phyloP scores from a whole-genome alignment of 441 rosid genomes.

The Adansonia rubrostipa region DNA sequence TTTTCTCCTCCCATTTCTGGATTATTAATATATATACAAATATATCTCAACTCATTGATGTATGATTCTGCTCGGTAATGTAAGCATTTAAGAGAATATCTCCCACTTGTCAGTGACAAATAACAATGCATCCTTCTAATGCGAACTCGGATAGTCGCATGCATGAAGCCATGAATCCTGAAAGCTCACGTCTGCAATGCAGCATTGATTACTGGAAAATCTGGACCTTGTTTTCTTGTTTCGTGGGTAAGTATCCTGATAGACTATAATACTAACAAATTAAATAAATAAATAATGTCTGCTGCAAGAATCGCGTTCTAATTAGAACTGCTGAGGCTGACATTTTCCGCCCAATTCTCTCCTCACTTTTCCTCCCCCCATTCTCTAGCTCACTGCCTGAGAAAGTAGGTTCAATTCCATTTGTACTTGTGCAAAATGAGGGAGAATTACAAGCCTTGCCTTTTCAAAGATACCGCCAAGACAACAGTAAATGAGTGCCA shows the following conservation, averaged over 20 bases:
- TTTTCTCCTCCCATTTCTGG: slow-evolving; percentile 4
- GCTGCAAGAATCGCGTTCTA: background rate
- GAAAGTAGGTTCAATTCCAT: background rate
- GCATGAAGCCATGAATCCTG: background rate
- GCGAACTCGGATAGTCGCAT: background rate
- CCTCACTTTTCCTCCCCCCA: too few relatives aligned
- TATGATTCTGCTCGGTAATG: background rate
- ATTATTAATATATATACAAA: background rate
- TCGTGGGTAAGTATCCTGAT: background rate
- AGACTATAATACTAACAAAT: too few relatives aligned
- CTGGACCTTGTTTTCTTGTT: background rate
- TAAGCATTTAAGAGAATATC: background rate
- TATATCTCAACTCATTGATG: too few relatives aligned
- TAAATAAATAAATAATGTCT: background rate
- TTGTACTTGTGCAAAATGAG: too few relatives aligned
- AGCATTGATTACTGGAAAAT: background rate
- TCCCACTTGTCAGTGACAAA: background rate
- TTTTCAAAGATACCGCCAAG: too few relatives aligned
- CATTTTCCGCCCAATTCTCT: background rate
- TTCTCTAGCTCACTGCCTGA: background rate
- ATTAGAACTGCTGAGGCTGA: background rate
- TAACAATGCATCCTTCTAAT: background rate
- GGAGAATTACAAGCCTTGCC: too few relatives aligned
- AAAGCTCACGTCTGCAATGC: slow-evolving; percentile 2
- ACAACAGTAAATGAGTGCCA: background rate